Base-by-base conservation (phyloP, 2,329 filamentous ascomycete species). In the Calonectria crousiana region DNA sequence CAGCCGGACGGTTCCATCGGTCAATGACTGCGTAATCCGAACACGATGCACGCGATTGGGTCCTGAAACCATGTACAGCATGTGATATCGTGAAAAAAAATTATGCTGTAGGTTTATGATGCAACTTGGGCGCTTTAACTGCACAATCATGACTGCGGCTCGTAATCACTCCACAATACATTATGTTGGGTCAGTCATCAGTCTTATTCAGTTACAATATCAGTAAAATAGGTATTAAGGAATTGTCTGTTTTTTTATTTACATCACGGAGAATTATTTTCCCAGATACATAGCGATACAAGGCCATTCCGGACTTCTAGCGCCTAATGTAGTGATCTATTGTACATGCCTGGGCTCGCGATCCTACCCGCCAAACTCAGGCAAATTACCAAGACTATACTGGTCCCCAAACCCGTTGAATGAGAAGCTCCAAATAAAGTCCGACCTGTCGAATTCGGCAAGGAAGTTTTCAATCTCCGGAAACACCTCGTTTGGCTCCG, bases 381-480 rank as follows among this genome's bases (percentile, higher is more conserved):
- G 67, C 13, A 69, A 9, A 34, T 34, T 34, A 13, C 32, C 32
- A 34, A 34, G 32, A 11, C 32, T 34, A 34, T 34, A 34, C 32
- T 34, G 44, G 8, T 76, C 76, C 49, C 74, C 68, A 14, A 34
- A 70, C 0, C 18, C 67, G 1, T 76, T 75, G 20, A 71, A 34
- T 10, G 72, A 52, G 47, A 76, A 75, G 36, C 44, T 76, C 72
- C 74, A 75, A 0, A 56, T 76, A 16, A 76, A 75, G 6, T 75
- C 75, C 1, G 72, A 77, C 13, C 38, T n/a, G 49, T 69, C 75
- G 3, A 75, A 75, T 18, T 76, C 75, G 6, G 75, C 67, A 13
- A 77, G 53, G 58, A 76, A 77, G 47, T 71, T 76, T n/a, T 77
- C 74, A 13, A 77, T 76, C n/a, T 77, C 75, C 2, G 74, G 74